Base-by-base conservation (phyloP, 108 stramenopile genomes). In the Epithemia pelagica region DNA sequence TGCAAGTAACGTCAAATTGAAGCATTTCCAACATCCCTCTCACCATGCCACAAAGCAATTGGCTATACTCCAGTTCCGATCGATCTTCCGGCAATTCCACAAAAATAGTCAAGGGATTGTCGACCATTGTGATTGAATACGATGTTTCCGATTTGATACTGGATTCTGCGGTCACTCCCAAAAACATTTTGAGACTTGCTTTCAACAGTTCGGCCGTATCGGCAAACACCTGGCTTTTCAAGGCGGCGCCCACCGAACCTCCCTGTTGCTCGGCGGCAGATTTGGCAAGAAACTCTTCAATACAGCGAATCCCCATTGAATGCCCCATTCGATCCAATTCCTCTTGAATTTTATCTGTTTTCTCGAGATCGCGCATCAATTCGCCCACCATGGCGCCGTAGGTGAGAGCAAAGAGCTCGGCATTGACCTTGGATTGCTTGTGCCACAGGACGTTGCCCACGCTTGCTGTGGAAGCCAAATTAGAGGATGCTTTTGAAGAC, bases 211-310 rank as follows among this genome's bases (percentile, higher is more conserved):
- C 95, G 28, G 92, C 91, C 0, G 96, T 96, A 57, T 97, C 96
- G 8, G 66, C 64, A 15, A 98, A 75, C 59, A 73, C 77, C 31
- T 62, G 56, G 59, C 87, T 87, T 24, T 66, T 66, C 8, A 73
- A 59, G 22, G 70, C 23, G 2, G 63, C 64, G 61, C 70, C 63
- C 2, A 64, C 71, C 3, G 73, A 59, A 46, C 5, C 37, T 5
- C 37, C 37, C 20, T 69, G 74, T 19, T 1, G 64, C 46, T 27
- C 63, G 52, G 7, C 68, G 52, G 62, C 79, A 78, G 90, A 77
- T 85, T 97, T 99, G 72, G 95, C 94, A 0, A 99, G 76, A 52
- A 96, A 95, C 68, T 99, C 98, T 71, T 98, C 98, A 28, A 98
- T 86, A 30, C 91, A 82, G 21, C 96, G 89, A 28, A 95, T 84